phyloP scores from a whole-genome alignment of 352 stramenopile genomes.

The Phytopythium helicoides region DNA sequence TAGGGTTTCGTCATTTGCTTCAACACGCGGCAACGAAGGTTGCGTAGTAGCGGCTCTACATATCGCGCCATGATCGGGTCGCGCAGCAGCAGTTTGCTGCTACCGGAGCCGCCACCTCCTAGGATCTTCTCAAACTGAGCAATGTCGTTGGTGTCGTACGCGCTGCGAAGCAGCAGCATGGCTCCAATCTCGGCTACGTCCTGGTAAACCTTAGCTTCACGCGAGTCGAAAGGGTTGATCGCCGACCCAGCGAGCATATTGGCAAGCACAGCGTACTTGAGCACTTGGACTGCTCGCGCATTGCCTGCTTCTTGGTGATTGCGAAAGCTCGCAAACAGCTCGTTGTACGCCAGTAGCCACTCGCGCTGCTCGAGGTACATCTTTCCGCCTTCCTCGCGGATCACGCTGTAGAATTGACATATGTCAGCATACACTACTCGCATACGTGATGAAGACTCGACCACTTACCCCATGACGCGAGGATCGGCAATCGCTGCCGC shows the following conservation, averaged over 20 bases:
- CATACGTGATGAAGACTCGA: not conserved
- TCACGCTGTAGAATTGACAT: conserved; percentile 37
- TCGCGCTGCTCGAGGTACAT: conserved; percentile 91
- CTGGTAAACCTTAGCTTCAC: conserved; percentile 92
- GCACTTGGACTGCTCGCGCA: conserved; percentile 80
- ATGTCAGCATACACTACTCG: conserved; percentile 2
- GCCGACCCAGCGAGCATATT: conserved; percentile 92
- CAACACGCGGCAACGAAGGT: conserved; percentile 93
- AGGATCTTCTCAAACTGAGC: conserved; percentile 92
- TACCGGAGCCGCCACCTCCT: not conserved
- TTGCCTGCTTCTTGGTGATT: conserved; percentile 93
- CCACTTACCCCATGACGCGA: conserved; percentile 85
- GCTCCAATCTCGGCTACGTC: conserved; percentile 77
- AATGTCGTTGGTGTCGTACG: conserved; percentile 91
- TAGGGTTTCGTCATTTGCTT: conserved; percentile 91
- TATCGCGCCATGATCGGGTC: conserved; percentile 93
- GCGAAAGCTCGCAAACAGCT: conserved; percentile 93
- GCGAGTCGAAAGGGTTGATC: conserved; percentile 93
- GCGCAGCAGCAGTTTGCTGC: conserved; percentile 74
- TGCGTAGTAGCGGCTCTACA: conserved; percentile 90
- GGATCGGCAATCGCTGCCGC: conserved; percentile 82
- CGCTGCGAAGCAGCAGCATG: conserved; percentile 67
- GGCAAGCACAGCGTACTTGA: conserved; percentile 92
- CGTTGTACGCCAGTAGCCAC: conserved; percentile 91
- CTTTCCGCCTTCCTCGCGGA: conserved; percentile 91